Conservation (phyloP, 2,329 filamentous ascomycete species). For the Colletotrichum abscissum region DNA sequence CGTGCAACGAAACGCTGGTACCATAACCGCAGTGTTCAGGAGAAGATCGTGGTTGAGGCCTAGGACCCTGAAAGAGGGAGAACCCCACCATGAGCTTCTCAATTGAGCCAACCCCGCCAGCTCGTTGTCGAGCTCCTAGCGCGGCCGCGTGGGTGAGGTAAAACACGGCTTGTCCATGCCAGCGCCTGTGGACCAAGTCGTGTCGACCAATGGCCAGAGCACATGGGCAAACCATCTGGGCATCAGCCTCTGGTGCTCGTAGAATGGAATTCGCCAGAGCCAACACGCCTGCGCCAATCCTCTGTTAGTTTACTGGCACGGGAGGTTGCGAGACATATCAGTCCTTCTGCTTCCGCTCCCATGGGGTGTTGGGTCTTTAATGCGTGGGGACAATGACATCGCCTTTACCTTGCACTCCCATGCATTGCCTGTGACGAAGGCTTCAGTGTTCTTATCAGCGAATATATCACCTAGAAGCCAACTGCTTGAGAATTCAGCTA, state of each 20-base stretch:
- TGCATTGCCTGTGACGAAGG: conserved; percentile 1
- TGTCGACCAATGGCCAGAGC: conserved; percentile 55
- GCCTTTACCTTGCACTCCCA: neutral
- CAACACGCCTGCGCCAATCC: conserved; percentile 31
- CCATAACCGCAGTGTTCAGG: conserved; percentile 12
- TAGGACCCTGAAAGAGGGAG: conserved; percentile 25
- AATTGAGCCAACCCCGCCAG: conserved; percentile 29
- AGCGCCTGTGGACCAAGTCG: conserved; percentile 29
- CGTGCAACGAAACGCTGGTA: conserved; percentile 3
- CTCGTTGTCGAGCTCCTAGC: conserved; percentile 18
- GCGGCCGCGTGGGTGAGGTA: conserved; percentile 16
- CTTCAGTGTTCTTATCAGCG: neutral
- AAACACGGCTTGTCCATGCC: conserved; percentile 25
- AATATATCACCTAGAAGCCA: neutral
- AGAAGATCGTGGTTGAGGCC: conserved; percentile 1
- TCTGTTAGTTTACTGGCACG: conserved; percentile 21
- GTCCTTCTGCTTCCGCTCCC: conserved; percentile 7
- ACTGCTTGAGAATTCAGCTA: neutral
- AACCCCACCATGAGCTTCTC: conserved; percentile 25
- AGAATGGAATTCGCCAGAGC: conserved; percentile 3
- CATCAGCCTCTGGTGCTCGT: conserved; percentile 5
- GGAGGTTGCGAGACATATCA: conserved; percentile 18
- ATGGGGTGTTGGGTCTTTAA: conserved; percentile 3
- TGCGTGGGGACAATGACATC: neutral
- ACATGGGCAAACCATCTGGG: conserved; percentile 47